phyloP scores from a whole-genome alignment of 306 rosid species.

The Lathyrus tuberosus region DNA sequence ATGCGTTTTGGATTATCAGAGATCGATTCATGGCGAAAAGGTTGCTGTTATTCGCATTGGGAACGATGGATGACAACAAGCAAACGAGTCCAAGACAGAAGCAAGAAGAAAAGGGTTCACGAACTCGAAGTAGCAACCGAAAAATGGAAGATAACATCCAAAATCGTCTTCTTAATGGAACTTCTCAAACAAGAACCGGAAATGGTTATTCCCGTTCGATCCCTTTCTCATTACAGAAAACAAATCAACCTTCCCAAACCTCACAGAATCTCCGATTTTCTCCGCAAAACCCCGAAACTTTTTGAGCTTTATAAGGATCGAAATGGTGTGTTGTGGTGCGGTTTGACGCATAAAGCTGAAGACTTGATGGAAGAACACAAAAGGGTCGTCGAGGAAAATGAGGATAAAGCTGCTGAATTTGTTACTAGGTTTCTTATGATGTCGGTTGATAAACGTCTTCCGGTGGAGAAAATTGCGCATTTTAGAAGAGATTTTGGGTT shows the following conservation, averaged over 20 bases:
- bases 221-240: constrained; percentile 53
- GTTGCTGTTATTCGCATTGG: neutral
- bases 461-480: constrained; percentile 56
- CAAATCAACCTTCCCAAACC: constrained; percentile 84
- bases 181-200: constrained; percentile 70
- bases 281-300: constrained; percentile 64
- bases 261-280: constrained; percentile 66
- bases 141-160: constrained; percentile 61
- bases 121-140: constrained; percentile 73
- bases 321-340: constrained; percentile 67
- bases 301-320: constrained; percentile 66
- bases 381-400: constrained; percentile 45
- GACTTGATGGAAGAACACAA: constrained; percentile 58
- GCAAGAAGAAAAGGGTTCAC: constrained; percentile 64
- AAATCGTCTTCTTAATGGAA: constrained; percentile 66
- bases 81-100: constrained; percentile 50
- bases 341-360: constrained; percentile 65
- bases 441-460: constrained; percentile 58
- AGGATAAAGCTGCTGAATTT: constrained; percentile 68
- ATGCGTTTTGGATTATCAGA: neutral
- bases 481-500: constrained; percentile 49
- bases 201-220: constrained; percentile 67
- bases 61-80: constrained; percentile 49
- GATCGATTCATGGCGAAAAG: constrained; percentile 6
- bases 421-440: constrained; percentile 79